Base-by-base conservation (phyloP, 441 rosid genomes). In the Raphanus hybrid region DNA sequence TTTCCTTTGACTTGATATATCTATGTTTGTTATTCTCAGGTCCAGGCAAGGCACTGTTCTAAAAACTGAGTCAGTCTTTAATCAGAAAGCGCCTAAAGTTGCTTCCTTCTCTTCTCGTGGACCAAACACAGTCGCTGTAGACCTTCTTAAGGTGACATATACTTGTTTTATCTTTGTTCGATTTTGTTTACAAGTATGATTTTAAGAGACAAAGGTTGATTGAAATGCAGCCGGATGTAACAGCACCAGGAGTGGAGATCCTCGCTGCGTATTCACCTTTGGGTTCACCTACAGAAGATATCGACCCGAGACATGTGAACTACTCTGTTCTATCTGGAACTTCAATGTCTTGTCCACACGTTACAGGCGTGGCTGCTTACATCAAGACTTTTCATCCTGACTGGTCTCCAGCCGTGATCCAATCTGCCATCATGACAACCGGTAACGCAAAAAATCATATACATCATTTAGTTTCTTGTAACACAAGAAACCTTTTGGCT, bases 391-490 rank as follows among this genome's bases (percentile, higher is more conserved):
- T 81, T 45, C 86, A 87, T 29, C 91, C 88, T 0, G 67, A 75
- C 6, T 90, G 92, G 92, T 85, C 92, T 76, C 85, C 91, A 16
- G 76, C 94, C 0, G 64, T 84, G 2, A 84, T 87, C 75, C 84
- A 85, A 68, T 89, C 94, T 15, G 90, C 91, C 52, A 81, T 88
- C 20, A 88, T 88, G 91, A 87, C 94, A 8, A 85, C 88, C 0
- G 88, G 90, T 86, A 77, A 60, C 50, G 15, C 41, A 50, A 35
- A 37, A 18, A 0, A 34, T n/a, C 43, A 7, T 12, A 29, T 45
- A 5, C 32, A 15, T 10, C n/a, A 1, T 43, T 11, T 43, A 43
- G 50, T 43, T 43, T 43, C 60, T 71, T 64, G 29, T 71, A 0
- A 0, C 0, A 5, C 54, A 34, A 78, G 69, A 4, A 57, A 41